Evolutionary conservation across 148 eudicot species (phyloP).

Genomic region (Pouteria glomerata): DNA sequence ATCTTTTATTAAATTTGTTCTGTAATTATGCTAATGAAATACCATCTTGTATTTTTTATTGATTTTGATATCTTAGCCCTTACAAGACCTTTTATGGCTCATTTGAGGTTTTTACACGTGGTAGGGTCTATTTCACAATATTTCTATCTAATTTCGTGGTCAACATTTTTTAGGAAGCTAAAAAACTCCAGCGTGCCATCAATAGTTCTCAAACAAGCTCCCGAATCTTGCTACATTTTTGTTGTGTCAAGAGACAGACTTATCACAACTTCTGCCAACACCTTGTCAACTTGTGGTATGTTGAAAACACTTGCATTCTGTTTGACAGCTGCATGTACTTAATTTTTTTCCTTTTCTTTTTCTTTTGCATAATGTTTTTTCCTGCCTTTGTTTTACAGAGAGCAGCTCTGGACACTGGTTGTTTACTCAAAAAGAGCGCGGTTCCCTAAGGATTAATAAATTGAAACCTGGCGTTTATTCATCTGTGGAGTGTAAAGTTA

Average conservation of each 20-base stretch:
- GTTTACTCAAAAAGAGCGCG: slow-evolving; percentile 7
- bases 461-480: slow-evolving; percentile 11
- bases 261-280: slow-evolving; percentile 37
- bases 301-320: not conserved
- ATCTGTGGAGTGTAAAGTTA: slow-evolving; percentile 7
- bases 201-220: slow-evolving; percentile 49
- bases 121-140: not conserved
- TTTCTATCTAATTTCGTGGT: not conserved
- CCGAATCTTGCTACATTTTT: slow-evolving; percentile 54
- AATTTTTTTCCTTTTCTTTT: not conserved
- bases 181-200: slow-evolving; percentile 57
- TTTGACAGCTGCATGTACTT: not conserved
- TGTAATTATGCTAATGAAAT: not conserved
- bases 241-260: slow-evolving; percentile 53
- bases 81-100: not conserved
- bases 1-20: not conserved
- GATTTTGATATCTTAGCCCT: slow-evolving; percentile 1
- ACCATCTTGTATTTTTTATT: not conserved
- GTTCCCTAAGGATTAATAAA: slow-evolving; percentile 14
- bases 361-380: not conserved
- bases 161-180: slow-evolving; percentile 35
- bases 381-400: slow-evolving; percentile 10
- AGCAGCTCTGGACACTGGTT: slow-evolving; percentile 15
- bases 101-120: slow-evolving; percentile 1
- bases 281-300: slow-evolving; percentile 42